Evolutionary conservation across 2,329 filamentous ascomycete genomes (phyloP), one percentile per base, ranked within the genome.

Genomic region (Chrysoporthe puriensis): DNA sequence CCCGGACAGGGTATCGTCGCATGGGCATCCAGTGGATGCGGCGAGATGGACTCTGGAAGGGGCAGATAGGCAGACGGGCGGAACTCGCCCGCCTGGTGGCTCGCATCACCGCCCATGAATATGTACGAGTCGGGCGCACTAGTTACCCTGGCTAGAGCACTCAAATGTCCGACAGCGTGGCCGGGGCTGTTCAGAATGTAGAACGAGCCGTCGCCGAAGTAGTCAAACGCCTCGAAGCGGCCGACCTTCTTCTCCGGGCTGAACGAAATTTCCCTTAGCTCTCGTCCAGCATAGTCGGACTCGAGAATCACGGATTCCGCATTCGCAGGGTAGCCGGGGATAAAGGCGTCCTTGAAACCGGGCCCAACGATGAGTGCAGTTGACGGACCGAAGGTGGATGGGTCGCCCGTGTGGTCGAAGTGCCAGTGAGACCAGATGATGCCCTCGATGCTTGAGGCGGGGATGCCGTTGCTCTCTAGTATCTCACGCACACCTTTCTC

Each of bases 21-120:
- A 3, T 52, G 44, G 1, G 8, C 34, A 3, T n/a, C 18, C 44
- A 83, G 76, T 3, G 81, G 82, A 64, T 79, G 76, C 0, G 82
- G 82, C 4, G 69, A 69, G 61, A 85, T 76, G 1, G 70, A 65
- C 0, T 72, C 69, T 0, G 81, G 80, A 36, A 81, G 65, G 1
- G 77, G 79, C 1, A 74, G 62, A 52, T 76, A 76, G 40, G 66
- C 42, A 18, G 73, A 77, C 4, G 78, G 79, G 13, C 80, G 73
- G 42, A 80, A 72, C 58, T 75, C 73, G 52, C 80, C 79, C 4
- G 73, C 72, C 65, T 79, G 79, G 72, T 83, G 81, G 36, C 78
- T 79, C n/a, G 76, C 74, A 67, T 84, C 82, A 4, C 76, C 82
- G 4, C 78, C 80, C 70, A 83, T 74, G 58, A 83, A 77, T 11